Evolutionary conservation across 768 basidiomycete genomes (phyloP).

Genomic region (Leccinum subtestaceum): DNA sequence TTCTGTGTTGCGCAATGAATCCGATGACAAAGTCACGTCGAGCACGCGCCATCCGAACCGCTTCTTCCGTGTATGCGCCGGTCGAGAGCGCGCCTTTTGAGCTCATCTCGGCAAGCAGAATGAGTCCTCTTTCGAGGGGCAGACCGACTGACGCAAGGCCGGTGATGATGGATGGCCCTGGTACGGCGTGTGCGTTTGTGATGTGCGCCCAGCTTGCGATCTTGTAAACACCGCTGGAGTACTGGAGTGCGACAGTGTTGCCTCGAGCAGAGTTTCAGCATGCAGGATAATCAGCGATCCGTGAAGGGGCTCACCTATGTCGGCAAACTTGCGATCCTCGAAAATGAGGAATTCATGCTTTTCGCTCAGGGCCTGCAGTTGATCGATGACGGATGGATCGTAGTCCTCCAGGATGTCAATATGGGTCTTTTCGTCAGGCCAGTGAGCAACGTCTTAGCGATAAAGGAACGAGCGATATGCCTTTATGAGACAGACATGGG

Average conservation of each 20-base stretch:
- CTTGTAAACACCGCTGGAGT: slow-evolving; percentile 87
- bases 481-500: slow-evolving; percentile 92
- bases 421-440: slow-evolving; percentile 69
- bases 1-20: slow-evolving; percentile 87
- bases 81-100: slow-evolving; percentile 82
- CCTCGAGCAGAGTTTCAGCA: slow-evolving; percentile 47
- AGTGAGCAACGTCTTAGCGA: slow-evolving; percentile 21
- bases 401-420: slow-evolving; percentile 96
- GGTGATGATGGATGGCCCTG: slow-evolving; percentile 92
- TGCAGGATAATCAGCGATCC: not conserved
- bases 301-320: slow-evolving; percentile 68
- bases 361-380: slow-evolving; percentile 63
- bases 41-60: slow-evolving; percentile 83
- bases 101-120: slow-evolving; percentile 96
- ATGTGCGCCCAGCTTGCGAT: slow-evolving; percentile 96
- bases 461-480: slow-evolving; percentile 38
- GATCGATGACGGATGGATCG: slow-evolving; percentile 63
- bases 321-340: slow-evolving; percentile 98
- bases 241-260: slow-evolving; percentile 94
- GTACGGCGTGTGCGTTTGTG: slow-evolving; percentile 94
- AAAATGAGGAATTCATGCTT: slow-evolving; percentile 95
- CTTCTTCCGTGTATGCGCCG: slow-evolving; percentile 78
- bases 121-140: slow-evolving; percentile 77
- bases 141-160: slow-evolving; percentile 86
- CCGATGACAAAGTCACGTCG: slow-evolving; percentile 90